Evolutionary conservation across 192 early-diverging fungal species (phyloP).

Genomic region (Dispira simplex): DNA sequence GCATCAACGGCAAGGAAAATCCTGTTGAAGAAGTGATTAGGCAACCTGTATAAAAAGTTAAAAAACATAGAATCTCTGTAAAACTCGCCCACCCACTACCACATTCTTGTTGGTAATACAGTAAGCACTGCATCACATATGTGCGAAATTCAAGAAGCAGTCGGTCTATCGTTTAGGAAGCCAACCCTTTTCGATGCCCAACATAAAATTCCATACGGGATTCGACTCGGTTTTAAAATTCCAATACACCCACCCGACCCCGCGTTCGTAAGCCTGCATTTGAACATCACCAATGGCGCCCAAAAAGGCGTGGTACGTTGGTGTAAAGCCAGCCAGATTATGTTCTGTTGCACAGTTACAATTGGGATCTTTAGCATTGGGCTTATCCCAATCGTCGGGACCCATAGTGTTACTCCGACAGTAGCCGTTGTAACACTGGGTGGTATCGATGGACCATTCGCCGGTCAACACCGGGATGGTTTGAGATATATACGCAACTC

Average conservation of each 20-base stretch:
- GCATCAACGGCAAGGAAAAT: no score
- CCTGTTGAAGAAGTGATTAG: no score
- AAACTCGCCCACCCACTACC: no score
- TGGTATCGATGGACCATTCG: slow-evolving; percentile 52
- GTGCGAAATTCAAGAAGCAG: no score
- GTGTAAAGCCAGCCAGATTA: not conserved
- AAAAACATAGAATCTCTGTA: no score
- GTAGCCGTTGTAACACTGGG: slow-evolving; percentile 59
- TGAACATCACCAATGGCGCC: slow-evolving; percentile 36
- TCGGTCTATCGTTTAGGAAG: slow-evolving; percentile 19
- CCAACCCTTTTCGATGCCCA: slow-evolving; percentile 49
- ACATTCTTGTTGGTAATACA: no score
- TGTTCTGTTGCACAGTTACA: slow-evolving; percentile 33
- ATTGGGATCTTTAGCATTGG: slow-evolving; percentile 22
- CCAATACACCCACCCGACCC: slow-evolving; percentile 55
- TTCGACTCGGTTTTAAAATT: slow-evolving; percentile 52
- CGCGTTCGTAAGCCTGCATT: slow-evolving; percentile 39
- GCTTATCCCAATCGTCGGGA: slow-evolving; percentile 16
- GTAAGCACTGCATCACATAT: no score
- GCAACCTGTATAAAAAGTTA: no score
- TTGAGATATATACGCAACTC: slow-evolving; percentile 20
- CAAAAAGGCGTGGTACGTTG: slow-evolving; percentile 28
- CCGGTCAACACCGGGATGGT: slow-evolving; percentile 47
- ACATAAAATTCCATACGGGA: slow-evolving; percentile 55
- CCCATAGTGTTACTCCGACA: slow-evolving; percentile 39